Evolutionary conservation across 1,139 yeast genomes (phyloP).

Genomic region (Pichia sp.): DNA sequence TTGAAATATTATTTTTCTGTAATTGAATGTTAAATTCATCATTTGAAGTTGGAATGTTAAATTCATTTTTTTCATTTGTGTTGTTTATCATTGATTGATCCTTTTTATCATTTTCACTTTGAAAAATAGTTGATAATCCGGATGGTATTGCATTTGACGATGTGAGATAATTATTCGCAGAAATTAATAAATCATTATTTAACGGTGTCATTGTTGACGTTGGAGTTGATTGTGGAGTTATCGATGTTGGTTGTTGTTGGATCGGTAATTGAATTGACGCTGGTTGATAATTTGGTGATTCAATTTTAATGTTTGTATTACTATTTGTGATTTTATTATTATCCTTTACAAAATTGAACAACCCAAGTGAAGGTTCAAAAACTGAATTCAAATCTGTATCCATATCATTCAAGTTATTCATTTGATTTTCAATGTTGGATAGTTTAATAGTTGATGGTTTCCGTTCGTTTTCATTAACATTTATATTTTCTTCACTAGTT

Average conservation of each 20-base stretch:
- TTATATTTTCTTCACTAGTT: slow-evolving; percentile 4
- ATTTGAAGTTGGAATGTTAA: neutral
- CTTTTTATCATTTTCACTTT: slow-evolving; percentile 19
- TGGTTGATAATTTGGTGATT: neutral
- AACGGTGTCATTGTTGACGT: neutral
- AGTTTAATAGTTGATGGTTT: neutral
- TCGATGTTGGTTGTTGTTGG: neutral
- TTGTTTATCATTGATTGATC: neutral
- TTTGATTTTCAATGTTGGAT: neutral
- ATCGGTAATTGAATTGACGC: neutral
- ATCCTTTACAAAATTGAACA: slow-evolving; percentile 4
- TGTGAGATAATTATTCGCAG: slow-evolving; percentile 16
- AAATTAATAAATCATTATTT: slow-evolving; percentile 4
- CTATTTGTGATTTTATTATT: neutral
- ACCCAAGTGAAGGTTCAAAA: slow-evolving; percentile 8
- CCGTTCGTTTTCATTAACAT: neutral
- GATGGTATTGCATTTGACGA: slow-evolving; percentile 23
- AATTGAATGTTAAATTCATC: neutral
- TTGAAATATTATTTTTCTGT: neutral
- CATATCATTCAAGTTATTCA: neutral
- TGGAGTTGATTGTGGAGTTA: neutral
- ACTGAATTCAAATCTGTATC: neutral
- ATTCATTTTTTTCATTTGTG: slow-evolving; percentile 12
- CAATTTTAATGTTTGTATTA: neutral
- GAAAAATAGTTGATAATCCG: slow-evolving; percentile 27